phyloP scores from a whole-genome alignment of 2,329 filamentous ascomycete species.

The Didymella pinodella region DNA sequence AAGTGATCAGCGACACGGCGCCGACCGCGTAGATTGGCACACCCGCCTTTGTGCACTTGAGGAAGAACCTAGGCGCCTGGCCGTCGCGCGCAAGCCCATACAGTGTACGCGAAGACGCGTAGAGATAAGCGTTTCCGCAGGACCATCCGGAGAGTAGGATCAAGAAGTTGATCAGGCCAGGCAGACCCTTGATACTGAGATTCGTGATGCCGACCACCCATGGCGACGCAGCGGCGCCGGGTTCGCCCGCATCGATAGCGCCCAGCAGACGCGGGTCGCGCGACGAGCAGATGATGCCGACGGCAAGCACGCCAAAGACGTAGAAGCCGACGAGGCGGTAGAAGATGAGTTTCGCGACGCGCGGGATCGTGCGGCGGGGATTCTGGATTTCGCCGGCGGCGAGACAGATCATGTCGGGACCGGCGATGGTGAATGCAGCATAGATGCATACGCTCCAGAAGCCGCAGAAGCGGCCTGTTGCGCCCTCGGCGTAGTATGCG shows the following conservation, averaged over 20 bases:
- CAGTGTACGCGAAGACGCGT: conserved; percentile 61
- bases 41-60: conserved; percentile 66
- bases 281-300: conserved; percentile 66
- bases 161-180: conserved; percentile 72
- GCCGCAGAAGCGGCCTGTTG: conserved; percentile 57
- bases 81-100: conserved; percentile 67
- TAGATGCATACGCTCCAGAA: conserved; percentile 57
- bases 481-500: conserved; percentile 56
- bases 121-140: conserved; percentile 64
- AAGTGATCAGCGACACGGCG: conserved; percentile 54
- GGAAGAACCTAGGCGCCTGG: conserved; percentile 70
- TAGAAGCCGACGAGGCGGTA: conserved; percentile 71
- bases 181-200: conserved; percentile 63
- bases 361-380: conserved; percentile 66
- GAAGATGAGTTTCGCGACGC: conserved; percentile 66
- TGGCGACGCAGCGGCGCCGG: conserved; percentile 61
- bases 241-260: conserved; percentile 61
- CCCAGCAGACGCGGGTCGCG: conserved; percentile 50
- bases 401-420: conserved; percentile 50
- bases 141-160: conserved; percentile 71
- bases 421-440: conserved; percentile 62
- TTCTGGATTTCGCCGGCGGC: conserved; percentile 66
- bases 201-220: conserved; percentile 61
- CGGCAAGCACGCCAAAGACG: conserved; percentile 64
- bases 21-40: conserved; percentile 61